Base-by-base conservation (phyloP, 2,329 filamentous ascomycete genomes). In the Ceratocystis lukuohia region DNA sequence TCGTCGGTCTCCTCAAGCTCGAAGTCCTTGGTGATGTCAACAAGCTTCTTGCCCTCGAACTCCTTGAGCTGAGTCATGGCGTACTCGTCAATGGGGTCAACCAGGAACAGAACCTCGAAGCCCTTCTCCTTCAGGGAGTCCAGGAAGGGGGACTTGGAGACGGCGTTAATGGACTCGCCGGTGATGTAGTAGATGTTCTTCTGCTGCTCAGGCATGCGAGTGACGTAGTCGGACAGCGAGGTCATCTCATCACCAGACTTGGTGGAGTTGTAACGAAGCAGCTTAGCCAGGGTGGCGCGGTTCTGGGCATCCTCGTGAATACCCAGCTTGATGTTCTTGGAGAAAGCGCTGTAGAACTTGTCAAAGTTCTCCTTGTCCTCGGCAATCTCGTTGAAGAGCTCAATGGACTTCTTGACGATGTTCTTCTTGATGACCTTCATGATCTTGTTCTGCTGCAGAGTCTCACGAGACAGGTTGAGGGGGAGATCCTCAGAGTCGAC, bases 371-470 rank as follows among this genome's bases (percentile, higher is more conserved):
- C 94, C 81, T 96, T 96, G 82, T 99, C 94, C 85, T 99, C 94
- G 68, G 94, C 88, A 71, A 99, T 99, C 84, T 99, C 94, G 75
- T 87, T 86, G 88, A 99, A 99, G 78, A 99, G 91, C 85, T 99
- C 94, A 71, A 99, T 91, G 71, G 91, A 90, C 90, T 99, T 99
- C 92, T 97, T 99, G 85, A 99, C 92, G 71, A 99, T 96, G 88
- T 99, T 99, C 91, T 99, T 99, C 88, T 95, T 96, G 86, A 97
- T 97, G 79, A 97, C 94, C 89, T 97, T 97, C 94, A 97, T 97
- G 85, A 99, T 99, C 91, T 97, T 97, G 89, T 97, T 99, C 85
- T 97, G 94, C 83, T 99, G 94, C 63, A 99, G 91, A 68, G 93
- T 97, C 88, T 99, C 94, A 88, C 94, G 94, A 76, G 94, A 97